Base-by-base conservation (phyloP, 148 eudicot genomes). In the Rhododendron henanense region DNA sequence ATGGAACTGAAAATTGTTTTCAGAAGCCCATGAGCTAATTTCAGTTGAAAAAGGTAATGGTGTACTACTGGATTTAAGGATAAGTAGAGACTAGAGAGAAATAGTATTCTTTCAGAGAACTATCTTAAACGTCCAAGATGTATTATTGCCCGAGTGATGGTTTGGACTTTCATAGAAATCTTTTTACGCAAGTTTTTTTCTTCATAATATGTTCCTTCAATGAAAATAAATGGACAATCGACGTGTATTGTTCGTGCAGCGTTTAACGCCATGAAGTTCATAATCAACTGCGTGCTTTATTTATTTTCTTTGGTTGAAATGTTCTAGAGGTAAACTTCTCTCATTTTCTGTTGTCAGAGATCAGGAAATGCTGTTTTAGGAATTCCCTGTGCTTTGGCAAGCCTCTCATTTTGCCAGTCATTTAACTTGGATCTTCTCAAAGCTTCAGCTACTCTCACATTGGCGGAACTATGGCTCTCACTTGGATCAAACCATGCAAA, bases 341-440 rank as follows among this genome's bases (percentile, higher is more conserved):
- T 73, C 35, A 57, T 74, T 78, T 53, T 25, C 63, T 80, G 51
- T 39, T 69, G 78, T 63, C 95, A 97, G 98, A 93, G 92, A 92
- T 93, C 99, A 75, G 98, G 99, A 81, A 95, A 94, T 90, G 92
- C 95, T 85, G 96, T 95, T 81, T 88, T 93, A 79, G 99, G 98
- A 77, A 96, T 97, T 85, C 98, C 99, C 21, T 97, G 96, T 88
- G 99, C 94, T 51, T 88, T 97, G 90, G 99, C 99, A 25, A 93
- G 99, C 90, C 95, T 95, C 69, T 93, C 95, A 39, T 95, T 93
- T 90, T 94, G 98, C 88, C 98, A 97, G 87, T 92, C 98, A 57
- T 94, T 95, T 83, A 94, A 97, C 86, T 89, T 94, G 93, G 98
- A 97, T 89, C 99, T 97, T 90, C 98, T 97, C 51, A 97, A 94